phyloP scores from a whole-genome alignment of 1,139 yeast species.

The Pichia sp. region DNA sequence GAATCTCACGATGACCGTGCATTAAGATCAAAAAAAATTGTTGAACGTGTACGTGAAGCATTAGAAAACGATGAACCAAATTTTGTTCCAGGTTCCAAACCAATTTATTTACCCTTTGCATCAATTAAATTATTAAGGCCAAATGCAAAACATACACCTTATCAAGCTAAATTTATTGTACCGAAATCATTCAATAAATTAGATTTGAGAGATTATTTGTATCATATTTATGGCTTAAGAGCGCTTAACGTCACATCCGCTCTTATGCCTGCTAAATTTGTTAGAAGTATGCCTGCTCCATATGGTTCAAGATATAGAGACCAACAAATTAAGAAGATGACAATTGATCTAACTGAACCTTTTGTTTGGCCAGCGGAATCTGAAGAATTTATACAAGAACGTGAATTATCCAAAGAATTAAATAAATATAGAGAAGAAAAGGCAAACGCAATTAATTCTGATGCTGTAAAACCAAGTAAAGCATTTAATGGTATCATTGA shows the following conservation, averaged over 20 bases:
- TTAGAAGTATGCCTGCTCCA: constrained; percentile 52
- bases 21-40: constrained; percentile 26
- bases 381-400: constrained; percentile 30
- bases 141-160: constrained; percentile 90
- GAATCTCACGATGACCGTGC: constrained; percentile 21
- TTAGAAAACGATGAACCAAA: constrained; percentile 67
- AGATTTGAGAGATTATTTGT: constrained; percentile 85
- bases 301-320: constrained; percentile 60
- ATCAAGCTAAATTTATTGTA: constrained; percentile 89
- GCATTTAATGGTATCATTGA: constrained; percentile 77
- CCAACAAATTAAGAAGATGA: constrained; percentile 88
- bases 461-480: constrained; percentile 56
- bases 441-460: constrained; percentile 53
- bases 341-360: constrained; percentile 88
- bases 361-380: constrained; percentile 85
- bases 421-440: constrained; percentile 38
- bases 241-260: constrained; percentile 86
- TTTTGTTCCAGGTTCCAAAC: constrained; percentile 68
- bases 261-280: constrained; percentile 66
- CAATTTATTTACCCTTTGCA: constrained; percentile 78
- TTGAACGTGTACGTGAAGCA: constrained; percentile 42
- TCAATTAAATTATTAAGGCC: constrained; percentile 75
- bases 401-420: constrained; percentile 34
- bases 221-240: constrained; percentile 79
- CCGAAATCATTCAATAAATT: constrained; percentile 87